Percentiles rank a stretch among this genome's conserved stretches.
These are phyloP conservation scores for Candida maesae DNA, from an alignment of 805 yeast genomes.

Conservation along the genomic window DNA sequence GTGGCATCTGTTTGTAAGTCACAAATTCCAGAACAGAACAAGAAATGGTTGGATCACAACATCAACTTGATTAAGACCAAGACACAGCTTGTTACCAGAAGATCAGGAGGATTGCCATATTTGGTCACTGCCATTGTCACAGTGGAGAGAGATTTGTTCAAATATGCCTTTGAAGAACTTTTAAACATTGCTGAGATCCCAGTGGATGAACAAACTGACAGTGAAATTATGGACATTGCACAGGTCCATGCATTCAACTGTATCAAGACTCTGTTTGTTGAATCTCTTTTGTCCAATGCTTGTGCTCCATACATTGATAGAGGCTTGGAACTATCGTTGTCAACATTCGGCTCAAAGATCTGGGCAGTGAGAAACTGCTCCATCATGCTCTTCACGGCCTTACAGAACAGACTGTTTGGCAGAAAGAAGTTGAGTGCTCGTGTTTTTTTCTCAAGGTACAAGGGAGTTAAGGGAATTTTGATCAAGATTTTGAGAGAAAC, in stretches of 20 bases:
- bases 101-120: slow-evolving; percentile 91
- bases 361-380: slow-evolving; percentile 95
- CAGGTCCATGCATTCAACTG: slow-evolving; percentile 94
- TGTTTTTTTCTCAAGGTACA: slow-evolving; percentile 66
- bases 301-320: slow-evolving; percentile 50
- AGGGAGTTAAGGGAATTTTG: slow-evolving; percentile 48
- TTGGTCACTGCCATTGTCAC: slow-evolving; percentile 71
- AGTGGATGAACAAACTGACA: slow-evolving; percentile 41
- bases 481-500: slow-evolving; percentile 37
- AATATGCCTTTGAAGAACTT: slow-evolving; percentile 48
- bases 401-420: slow-evolving; percentile 80
- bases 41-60: slow-evolving; percentile 57
- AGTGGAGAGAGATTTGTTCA: slow-evolving; percentile 37
- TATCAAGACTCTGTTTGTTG: slow-evolving; percentile 69
- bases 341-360: slow-evolving; percentile 56
- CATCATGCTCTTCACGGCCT: slow-evolving; percentile 84
- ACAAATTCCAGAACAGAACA: slow-evolving; percentile 38
- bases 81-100: slow-evolving; percentile 72
- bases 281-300: slow-evolving; percentile 55
- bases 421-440: slow-evolving; percentile 52
- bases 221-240: slow-evolving; percentile 66
- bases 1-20: slow-evolving; percentile 57
- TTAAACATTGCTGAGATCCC: slow-evolving; percentile 52
- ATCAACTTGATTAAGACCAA: slow-evolving; percentile 48
- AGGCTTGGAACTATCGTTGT: slow-evolving; percentile 58